These are phyloP conservation scores for Tilletia setariae DNA, from an alignment of 1,284 basidiomycete genomes.

Conservation along the genomic window DNA sequence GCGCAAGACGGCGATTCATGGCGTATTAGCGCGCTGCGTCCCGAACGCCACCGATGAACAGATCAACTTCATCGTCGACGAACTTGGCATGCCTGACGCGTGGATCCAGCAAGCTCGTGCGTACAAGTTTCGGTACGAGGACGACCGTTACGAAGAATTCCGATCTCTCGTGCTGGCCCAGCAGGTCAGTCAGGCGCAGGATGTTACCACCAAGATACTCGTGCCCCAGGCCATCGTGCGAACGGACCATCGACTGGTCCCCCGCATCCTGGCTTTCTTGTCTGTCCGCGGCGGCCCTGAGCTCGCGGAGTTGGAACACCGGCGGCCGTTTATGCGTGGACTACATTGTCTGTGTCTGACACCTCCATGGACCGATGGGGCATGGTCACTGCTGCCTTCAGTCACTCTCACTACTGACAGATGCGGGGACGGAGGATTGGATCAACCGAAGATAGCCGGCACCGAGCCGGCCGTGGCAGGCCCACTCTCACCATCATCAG, in stretches of 20 bases:
- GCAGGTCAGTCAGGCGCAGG: conserved; percentile 72
- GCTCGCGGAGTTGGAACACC: conserved; percentile 48
- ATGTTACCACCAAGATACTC: conserved; percentile 73
- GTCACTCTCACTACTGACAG: no score
- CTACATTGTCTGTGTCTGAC: conserved; percentile 18
- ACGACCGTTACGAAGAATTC: conserved; percentile 73
- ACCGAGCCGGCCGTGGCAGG: no score
- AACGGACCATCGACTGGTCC: conserved; percentile 70
- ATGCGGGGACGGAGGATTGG: no score
- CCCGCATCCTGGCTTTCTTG: conserved; percentile 70
- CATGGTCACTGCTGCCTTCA: no score
- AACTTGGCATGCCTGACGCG: conserved; percentile 71
- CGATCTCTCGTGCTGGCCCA: conserved; percentile 71
- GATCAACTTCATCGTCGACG: conserved; percentile 69
- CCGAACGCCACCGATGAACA: conserved; percentile 64
- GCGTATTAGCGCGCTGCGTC: conserved; percentile 73
- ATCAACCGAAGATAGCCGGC: no score
- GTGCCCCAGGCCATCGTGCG: conserved; percentile 84
- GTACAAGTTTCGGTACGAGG: conserved; percentile 61
- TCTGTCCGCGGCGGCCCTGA: conserved; percentile 58
- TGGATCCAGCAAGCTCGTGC: conserved; percentile 91
- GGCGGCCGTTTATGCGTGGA: conserved; percentile 47
- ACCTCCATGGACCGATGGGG: no score
- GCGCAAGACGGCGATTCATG: conserved; percentile 75
- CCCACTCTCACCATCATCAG: no score